Evolutionary conservation across 1,284 basidiomycete species (phyloP).

Genomic region (Phlebopus sp.): DNA sequence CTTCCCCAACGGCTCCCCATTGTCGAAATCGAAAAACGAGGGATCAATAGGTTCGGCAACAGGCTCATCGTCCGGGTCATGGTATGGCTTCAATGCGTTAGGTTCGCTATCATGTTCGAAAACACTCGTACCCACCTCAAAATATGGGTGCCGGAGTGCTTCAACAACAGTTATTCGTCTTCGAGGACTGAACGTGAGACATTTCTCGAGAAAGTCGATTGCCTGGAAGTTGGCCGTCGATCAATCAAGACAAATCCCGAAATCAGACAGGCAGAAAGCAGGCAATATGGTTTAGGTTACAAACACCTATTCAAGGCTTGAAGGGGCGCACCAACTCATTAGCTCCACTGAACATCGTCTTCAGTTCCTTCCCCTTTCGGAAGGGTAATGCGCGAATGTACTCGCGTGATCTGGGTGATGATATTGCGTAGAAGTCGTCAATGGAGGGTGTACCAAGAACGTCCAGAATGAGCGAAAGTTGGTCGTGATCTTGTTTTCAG

Average conservation of each 20-base stretch:
- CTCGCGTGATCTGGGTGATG: constrained; percentile 80
- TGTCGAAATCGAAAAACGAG: constrained; percentile 89
- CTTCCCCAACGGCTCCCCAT: constrained; percentile 60
- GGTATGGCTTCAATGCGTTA: constrained; percentile 61
- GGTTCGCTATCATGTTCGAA: too few species aligned
- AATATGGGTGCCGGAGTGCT: constrained; percentile 89
- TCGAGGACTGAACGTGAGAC: constrained; percentile 90
- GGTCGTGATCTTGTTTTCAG: constrained; percentile 67
- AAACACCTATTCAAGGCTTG: not conserved
- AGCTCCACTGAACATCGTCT: constrained; percentile 74
- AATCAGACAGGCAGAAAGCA: not conserved
- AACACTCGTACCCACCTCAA: constrained; percentile 53
- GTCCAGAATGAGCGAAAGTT: constrained; percentile 84
- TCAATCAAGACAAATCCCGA: not conserved
- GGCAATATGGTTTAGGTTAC: not conserved
- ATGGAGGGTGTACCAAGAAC: constrained; percentile 87
- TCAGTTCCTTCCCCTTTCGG: constrained; percentile 80
- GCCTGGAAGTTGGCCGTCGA: constrained; percentile 41
- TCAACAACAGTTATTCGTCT: constrained; percentile 88
- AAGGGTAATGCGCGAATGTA: constrained; percentile 94
- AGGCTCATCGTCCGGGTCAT: constrained; percentile 88
- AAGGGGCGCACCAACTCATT: constrained; percentile 63
- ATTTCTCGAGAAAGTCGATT: constrained; percentile 87
- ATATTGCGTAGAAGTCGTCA: constrained; percentile 93
- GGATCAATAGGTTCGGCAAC: constrained; percentile 77